Evolutionary conservation across 202 grass and related monocot genomes (phyloP).

Genomic region (Schoenoplectus tabernaemontani): DNA sequence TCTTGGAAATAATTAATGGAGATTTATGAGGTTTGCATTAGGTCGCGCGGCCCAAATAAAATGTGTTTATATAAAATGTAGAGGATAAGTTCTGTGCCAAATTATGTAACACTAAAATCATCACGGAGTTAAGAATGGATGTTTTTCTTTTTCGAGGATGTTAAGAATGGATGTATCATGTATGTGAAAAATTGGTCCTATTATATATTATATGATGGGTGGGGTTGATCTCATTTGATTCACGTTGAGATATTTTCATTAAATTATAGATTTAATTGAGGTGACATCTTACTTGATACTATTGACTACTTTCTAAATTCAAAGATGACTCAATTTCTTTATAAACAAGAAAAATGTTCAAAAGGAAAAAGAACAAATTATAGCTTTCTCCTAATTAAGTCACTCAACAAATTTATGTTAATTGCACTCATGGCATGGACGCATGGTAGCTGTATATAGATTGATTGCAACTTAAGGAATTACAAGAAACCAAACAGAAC

Average conservation of each 20-base stretch:
- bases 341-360: slow-evolving; percentile 14
- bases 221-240: neutral
- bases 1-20: no score
- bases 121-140: no score
- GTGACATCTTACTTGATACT: slow-evolving; percentile 23
- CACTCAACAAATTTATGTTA: slow-evolving; percentile 2
- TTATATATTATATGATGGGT: neutral
- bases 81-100: no score
- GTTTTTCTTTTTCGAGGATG: no score
- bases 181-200: neutral
- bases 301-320: slow-evolving; percentile 27
- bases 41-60: no score
- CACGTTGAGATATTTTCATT: neutral
- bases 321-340: slow-evolving; percentile 13
- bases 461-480: neutral
- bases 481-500: neutral
- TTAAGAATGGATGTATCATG: neutral
- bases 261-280: neutral
- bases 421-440: neutral
- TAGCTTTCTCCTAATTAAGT: neutral
- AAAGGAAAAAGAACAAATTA: neutral
- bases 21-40: no score
- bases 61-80: no score
- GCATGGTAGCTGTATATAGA: neutral
- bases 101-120: no score